A percentile compares a stretch with the other conserved stretches of the same genome.
These are phyloP conservation scores for Botrytis byssoidea DNA, from an alignment of 2,329 filamentous ascomycete genomes.

Conservation along the genomic window DNA sequence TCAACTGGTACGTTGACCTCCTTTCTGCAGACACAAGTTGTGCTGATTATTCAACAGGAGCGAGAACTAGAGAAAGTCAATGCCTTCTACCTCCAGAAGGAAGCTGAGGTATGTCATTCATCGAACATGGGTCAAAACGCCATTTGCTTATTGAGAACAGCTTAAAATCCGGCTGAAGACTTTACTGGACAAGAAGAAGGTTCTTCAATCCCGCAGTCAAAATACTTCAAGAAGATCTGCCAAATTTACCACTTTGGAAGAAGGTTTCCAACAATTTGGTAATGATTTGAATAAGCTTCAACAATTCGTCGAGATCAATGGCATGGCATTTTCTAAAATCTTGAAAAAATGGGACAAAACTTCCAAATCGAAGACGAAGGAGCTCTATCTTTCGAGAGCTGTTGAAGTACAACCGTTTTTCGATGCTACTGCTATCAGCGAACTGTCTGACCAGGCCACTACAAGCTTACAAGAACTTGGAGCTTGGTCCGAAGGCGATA, in stretches of 20 bases:
- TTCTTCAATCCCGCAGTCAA: constrained; percentile 75
- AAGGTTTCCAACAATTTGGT: constrained; percentile 96
- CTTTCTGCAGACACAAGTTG: constrained; percentile 26
- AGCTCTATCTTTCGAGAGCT: constrained; percentile 90
- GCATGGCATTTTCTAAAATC: constrained; percentile 97
- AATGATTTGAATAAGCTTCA: constrained; percentile 96
- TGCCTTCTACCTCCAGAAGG: constrained; percentile 95
- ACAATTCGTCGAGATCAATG: constrained; percentile 98
- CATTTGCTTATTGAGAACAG: constrained; percentile 46
- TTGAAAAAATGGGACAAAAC: constrained; percentile 99
- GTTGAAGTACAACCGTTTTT: constrained; percentile 98
- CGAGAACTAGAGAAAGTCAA: constrained; percentile 98
- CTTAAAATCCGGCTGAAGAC: constrained; percentile 92
- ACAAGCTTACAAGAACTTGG: constrained; percentile 94
- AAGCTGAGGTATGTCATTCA: constrained; percentile 73
- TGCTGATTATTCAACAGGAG: constrained; percentile 64
- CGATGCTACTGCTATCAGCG: constrained; percentile 94
- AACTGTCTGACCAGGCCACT: constrained; percentile 93
- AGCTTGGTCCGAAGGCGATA: constrained; percentile 95
- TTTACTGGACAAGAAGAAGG: constrained; percentile 90
- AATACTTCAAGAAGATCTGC: constrained; percentile 83
- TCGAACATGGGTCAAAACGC: neutral
- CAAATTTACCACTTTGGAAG: constrained; percentile 90
- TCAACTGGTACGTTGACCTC: constrained; percentile 66
- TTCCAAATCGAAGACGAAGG: constrained; percentile 97